Conservation (phyloP, 73 alveolate species). For the Effrenium voratum region DNA sequence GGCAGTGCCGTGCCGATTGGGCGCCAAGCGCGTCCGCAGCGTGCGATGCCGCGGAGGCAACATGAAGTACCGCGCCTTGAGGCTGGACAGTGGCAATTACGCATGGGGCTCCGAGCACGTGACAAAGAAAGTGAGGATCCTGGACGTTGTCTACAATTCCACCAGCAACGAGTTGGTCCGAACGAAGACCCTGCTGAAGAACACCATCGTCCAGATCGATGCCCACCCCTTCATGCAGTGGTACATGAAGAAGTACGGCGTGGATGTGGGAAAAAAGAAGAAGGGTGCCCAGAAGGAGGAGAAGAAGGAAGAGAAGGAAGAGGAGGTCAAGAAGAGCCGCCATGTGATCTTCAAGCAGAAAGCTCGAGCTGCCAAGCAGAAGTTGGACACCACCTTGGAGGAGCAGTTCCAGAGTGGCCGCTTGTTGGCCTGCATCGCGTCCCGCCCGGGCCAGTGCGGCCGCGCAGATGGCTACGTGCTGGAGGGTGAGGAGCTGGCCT, state of each 20-base stretch:
- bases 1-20: slow-evolving; percentile 97
- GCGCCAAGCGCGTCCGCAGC: slow-evolving; percentile 57
- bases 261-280: slow-evolving; percentile 92
- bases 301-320: slow-evolving; percentile 72
- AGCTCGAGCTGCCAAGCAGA: slow-evolving; percentile 51
- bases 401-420: slow-evolving; percentile 96
- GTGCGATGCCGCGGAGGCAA: slow-evolving; percentile 40
- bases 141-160: slow-evolving; percentile 98
- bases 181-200: slow-evolving; percentile 99
- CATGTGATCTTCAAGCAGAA: slow-evolving; percentile 75
- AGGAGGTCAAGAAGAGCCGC: slow-evolving; percentile 63
- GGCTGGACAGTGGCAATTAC: slow-evolving; percentile 97
- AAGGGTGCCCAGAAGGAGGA: slow-evolving; percentile 45
- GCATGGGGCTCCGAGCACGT: slow-evolving; percentile 96
- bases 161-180: slow-evolving; percentile 99
- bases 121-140: slow-evolving; percentile 95
- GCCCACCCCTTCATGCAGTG: slow-evolving; percentile 99
- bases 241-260: slow-evolving; percentile 95
- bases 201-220: slow-evolving; percentile 98
- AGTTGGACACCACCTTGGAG: slow-evolving; percentile 43
- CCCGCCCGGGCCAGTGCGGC: slow-evolving; percentile 99
- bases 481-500: slow-evolving; percentile 96
- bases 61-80: slow-evolving; percentile 96
- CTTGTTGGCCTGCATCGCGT: slow-evolving; percentile 98
- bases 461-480: slow-evolving; percentile 99